Conservation (phyloP, 164 flowering plant genomes). For the Nelumbo lutea region DNA sequence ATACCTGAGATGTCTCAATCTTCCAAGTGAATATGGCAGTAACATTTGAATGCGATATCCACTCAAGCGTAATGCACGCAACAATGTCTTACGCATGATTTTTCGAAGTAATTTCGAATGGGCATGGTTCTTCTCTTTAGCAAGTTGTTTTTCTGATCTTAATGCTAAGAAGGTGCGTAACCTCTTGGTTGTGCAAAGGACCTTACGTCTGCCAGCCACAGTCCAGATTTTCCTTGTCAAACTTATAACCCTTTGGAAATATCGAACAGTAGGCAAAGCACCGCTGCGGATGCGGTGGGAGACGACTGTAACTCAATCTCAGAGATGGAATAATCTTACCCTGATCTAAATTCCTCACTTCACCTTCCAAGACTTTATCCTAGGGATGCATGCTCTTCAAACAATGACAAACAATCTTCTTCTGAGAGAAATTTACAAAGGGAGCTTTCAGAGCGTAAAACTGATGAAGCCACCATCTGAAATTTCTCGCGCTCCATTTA, state of each 20-base stretch:
- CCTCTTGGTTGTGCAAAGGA: too few species aligned
- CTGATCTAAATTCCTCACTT: too few species aligned
- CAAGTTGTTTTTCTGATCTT: background rate
- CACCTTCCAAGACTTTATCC: too few species aligned
- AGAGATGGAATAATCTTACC: too few species aligned
- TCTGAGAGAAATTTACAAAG: background rate
- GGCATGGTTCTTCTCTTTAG: background rate
- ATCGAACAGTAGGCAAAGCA: too few species aligned
- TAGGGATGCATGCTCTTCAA: background rate
- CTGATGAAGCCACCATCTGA: background rate
- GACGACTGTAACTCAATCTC: too few species aligned
- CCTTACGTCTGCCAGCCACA: too few species aligned
- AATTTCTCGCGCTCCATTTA: background rate
- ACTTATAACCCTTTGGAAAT: too few species aligned
- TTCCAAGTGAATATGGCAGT: constrained; percentile 5
- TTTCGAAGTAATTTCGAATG: background rate
- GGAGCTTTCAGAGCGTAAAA: background rate
- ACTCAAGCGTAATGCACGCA: constrained; percentile 7
- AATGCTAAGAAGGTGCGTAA: constrained; percentile 1
- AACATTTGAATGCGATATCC: background rate
- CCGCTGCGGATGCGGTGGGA: too few species aligned
- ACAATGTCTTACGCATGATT: background rate
- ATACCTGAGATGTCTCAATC: constrained; percentile 10
- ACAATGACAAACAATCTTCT: background rate
- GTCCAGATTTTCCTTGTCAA: too few species aligned